Evolutionary conservation across 2,329 filamentous ascomycete genomes (phyloP), one percentile per base, ranked within the genome.

Genomic region (Cephalotrichum gorgonifer): DNA sequence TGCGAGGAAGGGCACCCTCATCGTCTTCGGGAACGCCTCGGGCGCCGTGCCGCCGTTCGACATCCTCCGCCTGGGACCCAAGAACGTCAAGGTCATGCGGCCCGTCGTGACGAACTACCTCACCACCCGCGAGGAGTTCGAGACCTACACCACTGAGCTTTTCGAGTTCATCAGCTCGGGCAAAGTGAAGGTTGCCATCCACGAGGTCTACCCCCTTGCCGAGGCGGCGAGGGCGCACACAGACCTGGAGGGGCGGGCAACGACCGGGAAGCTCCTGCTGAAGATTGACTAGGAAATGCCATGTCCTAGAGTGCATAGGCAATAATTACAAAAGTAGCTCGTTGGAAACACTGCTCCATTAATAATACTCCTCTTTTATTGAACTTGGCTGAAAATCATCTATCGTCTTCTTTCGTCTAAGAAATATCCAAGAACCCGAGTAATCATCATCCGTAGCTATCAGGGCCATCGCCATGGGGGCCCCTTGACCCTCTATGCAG

Each of bases 241-340:
- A 44, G 88, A 95, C 63, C 74, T 96, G 42, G 86, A 94, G 66
- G 78, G 86, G 39, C 75, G 89, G 57, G 87, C 84, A 72, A 93
- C 88, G 2, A 87, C 81, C 11, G 90, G 90, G 17, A 95, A 95
- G 71, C 65, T 94, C 53, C 63, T 96, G 50, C 64, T 95, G 59
- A 83, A 82, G 67, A 75, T 80, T 43, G 83, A 69, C 55, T 65
- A 58, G 52, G 53, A 26, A 15, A 17, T 50, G 4, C 33, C 15
- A 11, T 15, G 12, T 30, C 12, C 27, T 30, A 6, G 30, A 11
- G 12, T 31, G 30, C 11, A 15, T 14, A 4, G 30, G 8, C 27
- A 30, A 30, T 12, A 12, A 33, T 33, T 4, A 14, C n/a, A 15
- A 15, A 33, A 33, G 4, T 33, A 11, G 12, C 12, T 6, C 4